Evolutionary conservation across 805 yeast genomes (phyloP), one percentile per base, ranked within the genome.

Genomic region (Candida golubevii): DNA sequence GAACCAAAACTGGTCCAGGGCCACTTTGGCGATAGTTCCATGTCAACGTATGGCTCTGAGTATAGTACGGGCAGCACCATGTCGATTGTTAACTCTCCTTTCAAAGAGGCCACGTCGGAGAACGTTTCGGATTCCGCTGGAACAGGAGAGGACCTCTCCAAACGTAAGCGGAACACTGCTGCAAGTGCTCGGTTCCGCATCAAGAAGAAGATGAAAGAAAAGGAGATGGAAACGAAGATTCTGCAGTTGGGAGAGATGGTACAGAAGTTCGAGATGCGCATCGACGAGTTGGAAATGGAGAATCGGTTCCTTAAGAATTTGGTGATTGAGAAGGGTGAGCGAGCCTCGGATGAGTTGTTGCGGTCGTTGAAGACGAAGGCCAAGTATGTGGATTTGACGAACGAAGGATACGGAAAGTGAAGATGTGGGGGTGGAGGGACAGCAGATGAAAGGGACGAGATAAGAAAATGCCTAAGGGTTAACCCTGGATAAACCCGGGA

Each of bases 161-260:
- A 79, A 56, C 69, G 81, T 49, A 66, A 77, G 45, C 66, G 84
- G 49, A 80, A 80, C 57, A 79, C 86, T 1, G 79, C 80, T 5
- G 88, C 88, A 0, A 74, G 80, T 36, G 86, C 86, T 0, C 63
- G 85, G 41, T 82, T 82, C 61, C 63, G 87, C 51, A 67, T 77
- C 36, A 82, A 81, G 62, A 80, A 80, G 70, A 80, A 80, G 58
- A 55, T 74, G 49, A 78, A 71, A 57, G 84, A 80, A 52, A 74
- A 72, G 53, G 79, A 79, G 55, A 75, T 82, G 81, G 82, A 78
- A 51, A 65, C 63, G 36, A 71, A 65, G 36, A 69, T 79, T 14
- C 57, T 55, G 34, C 59, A 62, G 31, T 66, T 80, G 36, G 68
- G 67, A 38, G 79, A 75, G 30, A 60, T 65, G 47, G 74, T 80